Base-by-base conservation (phyloP, 108 stramenopile genomes). In the Skeletonema marinoi region DNA sequence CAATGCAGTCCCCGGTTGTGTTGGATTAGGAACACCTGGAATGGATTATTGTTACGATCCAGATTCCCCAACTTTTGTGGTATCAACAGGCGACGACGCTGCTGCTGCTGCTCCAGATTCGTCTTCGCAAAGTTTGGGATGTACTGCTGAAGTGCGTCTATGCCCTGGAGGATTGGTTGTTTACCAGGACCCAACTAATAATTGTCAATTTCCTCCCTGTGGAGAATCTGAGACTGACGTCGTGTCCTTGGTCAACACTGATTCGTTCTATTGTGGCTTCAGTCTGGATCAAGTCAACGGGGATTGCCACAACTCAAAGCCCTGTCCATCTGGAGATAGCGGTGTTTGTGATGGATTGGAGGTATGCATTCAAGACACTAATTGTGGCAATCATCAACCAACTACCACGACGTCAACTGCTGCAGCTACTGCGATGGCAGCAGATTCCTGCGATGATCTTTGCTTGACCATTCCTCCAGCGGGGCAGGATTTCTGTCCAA, bases 41-140 rank as follows among this genome's bases (percentile, higher is more conserved):
- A 82, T 82, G 71, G 75, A 82, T 58, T 82, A 70, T 58, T 82
- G 81, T 60, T 73, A 76, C 14, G 71, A 76, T 59, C 81, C 75
- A 50, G 63, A 67, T 68, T 66, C 75, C 2, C 66, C 74, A 13
- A 66, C 39, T 41, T 41, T 41, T 41, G 51, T 11, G 32, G 60
- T 56, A 36, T 50, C 21, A 19, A 70, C 35, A 7, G 46, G 30
- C 12, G 51, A 60, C 3, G 58, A 10, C 50, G 8, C 50, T 58
- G 30, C 41, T 11, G 41, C 36, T 5, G 46, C 29, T 68, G n/a
- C 39, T 60, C 31, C 44, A 12, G 3, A 16, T 46, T 3, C 44
- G 63, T 46, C 48, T 64, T 29, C 9, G 12, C 61, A 56, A 31
- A n/a, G 61, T 29, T 13, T 12, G 60, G 74, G 80, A 41, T 81